Base-by-base conservation (phyloP, 441 rosid species). In the Aleurites moluccanus region DNA sequence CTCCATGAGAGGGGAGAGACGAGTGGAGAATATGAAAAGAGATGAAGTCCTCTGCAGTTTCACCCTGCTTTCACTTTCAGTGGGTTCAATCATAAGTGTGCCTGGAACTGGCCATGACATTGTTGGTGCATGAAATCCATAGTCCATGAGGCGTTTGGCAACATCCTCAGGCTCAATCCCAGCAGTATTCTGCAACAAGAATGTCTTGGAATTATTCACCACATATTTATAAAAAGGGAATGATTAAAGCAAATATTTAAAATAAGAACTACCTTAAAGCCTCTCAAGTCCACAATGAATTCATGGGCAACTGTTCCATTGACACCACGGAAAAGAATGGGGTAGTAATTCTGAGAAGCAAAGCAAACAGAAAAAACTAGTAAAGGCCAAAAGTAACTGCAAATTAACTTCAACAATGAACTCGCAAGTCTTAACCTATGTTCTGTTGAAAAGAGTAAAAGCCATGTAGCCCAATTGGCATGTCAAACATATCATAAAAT, bases 41-140 rank as follows among this genome's bases (percentile, higher is more conserved):
- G 13, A 60, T 35, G 55, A 47, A 66, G 71, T 66, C 13, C 6
- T 9, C 49, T 33, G 0, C 49, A 35, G 71, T 62, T 68, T 60
- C 82, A 92, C 98, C 96, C 92, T 96, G 97, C 98, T 92, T 91
- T 96, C 99, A 85, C 99, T 93, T 85, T 96, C 98, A 52, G 99
- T 96, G 10, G 99, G 99, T 78, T 96, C 99, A 66, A 96, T 89
- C 99, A 93, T 93, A 67, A 93, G 98, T 14, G 98, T 96, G 77
- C 98, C 97, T 2, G 99, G 95, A 77, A 96, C 99, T 56, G 99
- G 99, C 92, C 93, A 96, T 50, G 99, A 92, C 98, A 96, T 92
- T 80, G 99, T 96, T 52, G 98, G 99, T 66, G 63, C 98, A 85
- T 93, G 98, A 86, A 96, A 96, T 74, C 97, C 97, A 35, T 96